These are phyloP conservation scores for Verticillium isaacii DNA, from an alignment of 2,329 filamentous ascomycete genomes.

Conservation along the genomic window DNA sequence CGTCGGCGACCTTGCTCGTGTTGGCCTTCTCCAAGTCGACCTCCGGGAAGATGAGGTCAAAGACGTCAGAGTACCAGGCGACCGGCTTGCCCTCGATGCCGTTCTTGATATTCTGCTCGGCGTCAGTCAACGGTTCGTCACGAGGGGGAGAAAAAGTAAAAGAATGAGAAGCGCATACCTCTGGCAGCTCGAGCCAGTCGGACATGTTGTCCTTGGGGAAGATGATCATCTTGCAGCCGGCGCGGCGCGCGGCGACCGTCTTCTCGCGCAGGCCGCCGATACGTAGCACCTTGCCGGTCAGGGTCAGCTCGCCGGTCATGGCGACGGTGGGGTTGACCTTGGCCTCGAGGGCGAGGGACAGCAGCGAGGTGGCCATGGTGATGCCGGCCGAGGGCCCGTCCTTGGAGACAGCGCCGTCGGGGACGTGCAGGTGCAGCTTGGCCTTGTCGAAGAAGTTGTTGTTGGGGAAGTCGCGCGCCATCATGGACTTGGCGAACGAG, in stretches of 20 bases:
- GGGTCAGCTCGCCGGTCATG: constrained; percentile 96
- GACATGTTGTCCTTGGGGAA: constrained; percentile 95
- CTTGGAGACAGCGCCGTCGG: constrained; percentile 93
- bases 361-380: constrained; percentile 92
- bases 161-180: constrained; percentile 59
- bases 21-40: constrained; percentile 71
- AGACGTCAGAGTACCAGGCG: constrained; percentile 91
- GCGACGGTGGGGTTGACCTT: constrained; percentile 81
- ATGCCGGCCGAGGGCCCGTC: constrained; percentile 92
- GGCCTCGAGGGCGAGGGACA: constrained; percentile 77
- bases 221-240: constrained; percentile 87
- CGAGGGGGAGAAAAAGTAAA: neutral
- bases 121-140: neutral
- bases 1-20: constrained; percentile 60
- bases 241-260: constrained; percentile 89
- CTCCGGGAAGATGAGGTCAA: constrained; percentile 81
- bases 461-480: constrained; percentile 79
- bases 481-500: constrained; percentile 86
- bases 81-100: constrained; percentile 89
- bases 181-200: constrained; percentile 94
- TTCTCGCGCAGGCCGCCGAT: constrained; percentile 95
- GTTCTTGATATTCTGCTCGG: constrained; percentile 86
- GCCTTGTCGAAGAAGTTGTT: constrained; percentile 97
- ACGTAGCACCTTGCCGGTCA: constrained; percentile 92
- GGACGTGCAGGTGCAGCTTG: constrained; percentile 91